Conservation (phyloP, 2,329 filamentous ascomycete genomes). For the Verticillium nubilum region DNA sequence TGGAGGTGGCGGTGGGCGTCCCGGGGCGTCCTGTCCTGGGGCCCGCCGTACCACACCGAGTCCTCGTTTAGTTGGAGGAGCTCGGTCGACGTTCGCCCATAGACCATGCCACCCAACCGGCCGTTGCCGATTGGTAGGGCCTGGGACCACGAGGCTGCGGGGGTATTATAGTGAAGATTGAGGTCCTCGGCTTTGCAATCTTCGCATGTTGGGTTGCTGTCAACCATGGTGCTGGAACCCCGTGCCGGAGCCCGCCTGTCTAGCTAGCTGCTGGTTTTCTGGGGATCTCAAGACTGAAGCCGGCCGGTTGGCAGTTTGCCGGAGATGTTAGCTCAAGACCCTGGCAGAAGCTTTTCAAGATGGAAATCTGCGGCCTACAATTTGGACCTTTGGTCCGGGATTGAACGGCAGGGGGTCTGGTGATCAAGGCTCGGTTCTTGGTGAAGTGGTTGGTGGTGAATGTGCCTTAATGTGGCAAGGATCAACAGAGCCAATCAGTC, state of each 20-base stretch:
- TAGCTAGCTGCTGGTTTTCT: background rate
- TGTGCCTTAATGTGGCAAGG: background rate
- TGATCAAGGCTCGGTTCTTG: background rate
- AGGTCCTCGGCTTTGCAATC: background rate
- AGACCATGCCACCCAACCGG: constrained; percentile 30
- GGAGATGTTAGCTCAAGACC: background rate
- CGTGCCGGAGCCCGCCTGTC: constrained; percentile 5
- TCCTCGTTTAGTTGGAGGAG: constrained; percentile 39
- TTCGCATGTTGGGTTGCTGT: background rate
- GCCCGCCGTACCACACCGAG: constrained; percentile 36
- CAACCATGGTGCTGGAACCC: constrained; percentile 5
- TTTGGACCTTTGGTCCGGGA: background rate
- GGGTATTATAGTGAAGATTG: constrained; percentile 20
- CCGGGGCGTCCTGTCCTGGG: constrained; percentile 30
- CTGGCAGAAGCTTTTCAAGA: background rate
- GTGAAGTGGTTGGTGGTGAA: background rate
- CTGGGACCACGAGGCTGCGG: constrained; percentile 23
- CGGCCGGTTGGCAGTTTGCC: background rate
- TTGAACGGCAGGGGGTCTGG: background rate
- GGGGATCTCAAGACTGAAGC: background rate
- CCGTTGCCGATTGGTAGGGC: constrained; percentile 38
- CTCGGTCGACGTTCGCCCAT: constrained; percentile 27
- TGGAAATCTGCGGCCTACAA: background rate
- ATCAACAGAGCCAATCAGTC: background rate
- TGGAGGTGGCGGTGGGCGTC: constrained; percentile 26